Evolutionary conservation across 768 basidiomycete genomes (phyloP), one percentile per base, ranked within the genome.

Genomic region (Xerocomellus chrysenteron): DNA sequence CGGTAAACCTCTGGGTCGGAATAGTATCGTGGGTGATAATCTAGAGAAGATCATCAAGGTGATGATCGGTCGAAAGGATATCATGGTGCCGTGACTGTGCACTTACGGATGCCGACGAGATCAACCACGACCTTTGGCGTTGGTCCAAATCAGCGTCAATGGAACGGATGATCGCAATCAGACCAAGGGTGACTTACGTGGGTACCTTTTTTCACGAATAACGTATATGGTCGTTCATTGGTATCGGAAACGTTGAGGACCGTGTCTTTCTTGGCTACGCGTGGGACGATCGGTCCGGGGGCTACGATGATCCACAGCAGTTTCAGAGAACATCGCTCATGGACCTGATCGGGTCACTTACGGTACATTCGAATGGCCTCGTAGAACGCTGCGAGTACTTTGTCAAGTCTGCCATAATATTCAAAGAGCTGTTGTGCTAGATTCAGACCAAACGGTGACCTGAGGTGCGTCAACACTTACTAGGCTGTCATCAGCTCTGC

Each of bases 1-100:
- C 65, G 62, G 52, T 68, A 76, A 36, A 65, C 62, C 26, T 69
- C 60, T 7, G 77, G 78, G 5, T 76, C 71, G 5, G 68, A 43
- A 54, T 72, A 74, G 51, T 72, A 66, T 7, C 63, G 59, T 4
- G 74, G 61, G 56, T 75, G 71, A 61, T 74, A 68, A 33, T 74
- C 76, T 77, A 54, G 52, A 8, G 21, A 21, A 21, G 21, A 21
- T 21, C 21, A 21, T 21, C 21, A 21, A 21, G 24, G 37, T 65
- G 17, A 41, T 24, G 5, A 14, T 10, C 21, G 14, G 5, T 33
- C 19, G 3, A 6, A 41, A 28, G 4, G 41, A 16, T 21, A 17
- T 13, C 13, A 42, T 28, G 21, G 21, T 21, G 21, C 21, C 26
- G 26, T 28, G 26, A 28, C 5, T 2, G 19, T 37, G 30, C n/a